These are phyloP conservation scores for Botrytis squamosa DNA, from an alignment of 2,329 filamentous ascomycete genomes.

Conservation along the genomic window DNA sequence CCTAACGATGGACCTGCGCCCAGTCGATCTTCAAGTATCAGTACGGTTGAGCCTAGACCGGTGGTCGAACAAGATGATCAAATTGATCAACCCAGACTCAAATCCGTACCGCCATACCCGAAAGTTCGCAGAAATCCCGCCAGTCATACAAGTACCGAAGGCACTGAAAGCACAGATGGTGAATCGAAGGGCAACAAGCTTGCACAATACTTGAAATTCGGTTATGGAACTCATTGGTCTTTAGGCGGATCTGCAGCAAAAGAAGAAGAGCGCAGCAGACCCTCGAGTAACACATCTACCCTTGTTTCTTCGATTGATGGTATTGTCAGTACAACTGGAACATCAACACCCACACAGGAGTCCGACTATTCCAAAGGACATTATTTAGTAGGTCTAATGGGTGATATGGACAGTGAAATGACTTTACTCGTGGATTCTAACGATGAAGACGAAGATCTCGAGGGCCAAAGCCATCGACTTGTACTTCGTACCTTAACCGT, in stretches of 20 bases:
- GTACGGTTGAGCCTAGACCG: background rate
- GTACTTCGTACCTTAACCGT: slow-evolving; percentile 66
- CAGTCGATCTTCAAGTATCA: slow-evolving; percentile 6
- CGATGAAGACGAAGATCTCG: slow-evolving; percentile 11
- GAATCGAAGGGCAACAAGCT: slow-evolving; percentile 44
- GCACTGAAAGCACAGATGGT: slow-evolving; percentile 27
- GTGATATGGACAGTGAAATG: slow-evolving; percentile 55
- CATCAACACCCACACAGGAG: slow-evolving; percentile 1
- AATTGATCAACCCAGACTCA: slow-evolving; percentile 11
- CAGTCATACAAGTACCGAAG: slow-evolving; percentile 26
- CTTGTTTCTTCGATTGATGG: background rate
- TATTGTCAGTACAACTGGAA: slow-evolving; percentile 2
- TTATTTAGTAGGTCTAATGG: slow-evolving; percentile 68
- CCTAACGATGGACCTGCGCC: background rate
- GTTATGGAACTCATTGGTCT: slow-evolving; percentile 67
- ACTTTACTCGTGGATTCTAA: slow-evolving; percentile 17
- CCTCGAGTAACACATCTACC: background rate
- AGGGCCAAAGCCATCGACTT: slow-evolving; percentile 52
- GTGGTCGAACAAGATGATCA: background rate
- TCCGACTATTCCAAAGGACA: slow-evolving; percentile 43
- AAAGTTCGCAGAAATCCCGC: slow-evolving; percentile 23
- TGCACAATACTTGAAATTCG: slow-evolving; percentile 64
- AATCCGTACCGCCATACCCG: slow-evolving; percentile 17
- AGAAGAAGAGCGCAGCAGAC: slow-evolving; percentile 18
- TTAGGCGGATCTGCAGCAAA: slow-evolving; percentile 40